Evolutionary conservation across 345 rosid species (phyloP), one percentile per base, ranked within the genome.

Genomic region (Eucalyptus caleyi): DNA sequence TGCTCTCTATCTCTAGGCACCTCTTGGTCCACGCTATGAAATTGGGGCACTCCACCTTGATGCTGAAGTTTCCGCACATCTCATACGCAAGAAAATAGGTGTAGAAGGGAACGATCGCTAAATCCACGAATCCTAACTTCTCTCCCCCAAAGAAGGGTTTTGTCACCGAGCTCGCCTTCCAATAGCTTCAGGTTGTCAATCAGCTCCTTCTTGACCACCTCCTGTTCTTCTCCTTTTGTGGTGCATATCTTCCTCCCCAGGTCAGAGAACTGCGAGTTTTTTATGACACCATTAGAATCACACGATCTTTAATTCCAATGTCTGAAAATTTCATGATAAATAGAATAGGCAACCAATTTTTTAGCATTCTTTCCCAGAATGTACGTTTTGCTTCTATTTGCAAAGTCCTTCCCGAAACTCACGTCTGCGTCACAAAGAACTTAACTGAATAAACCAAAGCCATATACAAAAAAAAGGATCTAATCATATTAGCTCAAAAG

Each of bases 21-120:
- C 94, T 93, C 87, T 92, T 92, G 11, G 50, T 83, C 95, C 94
- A 93, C 5, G 89, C 91, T 4, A 89, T 50, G 19, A 94, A 6
- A 54, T 91, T 92, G 27, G 95, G 94, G 87, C 92, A 90, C 88
- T 91, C 91, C 23, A 89, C 88, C 81, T 91, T 93, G 1, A 91
- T 34, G 83, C 86, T 90, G 87, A 94, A 93, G n/a, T 90, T 91
- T 1, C 91, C 95, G 3, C 50, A 88, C 16, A 23, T 92, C 89
- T 92, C 94, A 69, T 44, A 88, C 4, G 92, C 56, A 49, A 87
- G 42, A 89, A 93, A 91, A 93, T 91, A 93, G n/a, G 44, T 19
- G 24, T 50, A 81, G 87, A 69, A 87, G 6, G 93, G 93, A 18
- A 93, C 89, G 27, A 91, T 49, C 16, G 87, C 50, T 4, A 90